Conservation (phyloP, 345 rosid genomes). For the Acer saccharum region DNA sequence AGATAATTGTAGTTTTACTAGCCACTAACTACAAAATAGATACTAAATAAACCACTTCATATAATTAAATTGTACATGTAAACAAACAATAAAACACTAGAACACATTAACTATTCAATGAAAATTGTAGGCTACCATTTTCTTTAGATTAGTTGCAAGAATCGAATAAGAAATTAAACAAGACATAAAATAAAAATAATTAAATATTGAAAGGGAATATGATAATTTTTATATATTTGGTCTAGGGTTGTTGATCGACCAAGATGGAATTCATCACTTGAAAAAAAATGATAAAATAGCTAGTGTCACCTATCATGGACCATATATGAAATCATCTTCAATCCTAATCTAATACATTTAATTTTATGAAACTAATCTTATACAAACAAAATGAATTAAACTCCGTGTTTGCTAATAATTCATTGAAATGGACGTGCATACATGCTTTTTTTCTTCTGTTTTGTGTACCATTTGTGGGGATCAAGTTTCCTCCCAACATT, state of each 20-base stretch:
- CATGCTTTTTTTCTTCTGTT: too few relatives aligned
- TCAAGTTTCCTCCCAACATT: too few relatives aligned
- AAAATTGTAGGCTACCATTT: slow-evolving; percentile 6
- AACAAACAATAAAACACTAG: neutral
- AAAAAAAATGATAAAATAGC: neutral
- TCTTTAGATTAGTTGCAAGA: neutral
- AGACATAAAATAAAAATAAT: neutral
- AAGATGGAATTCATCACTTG: slow-evolving; percentile 17
- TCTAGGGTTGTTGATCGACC: slow-evolving; percentile 34
- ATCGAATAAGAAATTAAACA: neutral
- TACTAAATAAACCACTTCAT: too few relatives aligned
- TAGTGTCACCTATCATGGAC: slow-evolving; percentile 24
- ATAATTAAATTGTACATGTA: too few relatives aligned
- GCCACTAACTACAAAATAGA: too few relatives aligned
- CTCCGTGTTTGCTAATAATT: too few relatives aligned
- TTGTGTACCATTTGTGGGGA: too few relatives aligned
- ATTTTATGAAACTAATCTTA: neutral
- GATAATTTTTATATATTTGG: slow-evolving; percentile 10
- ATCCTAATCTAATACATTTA: neutral
- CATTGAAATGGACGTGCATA: too few relatives aligned
- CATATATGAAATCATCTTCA: slow-evolving; percentile 23
- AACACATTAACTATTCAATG: neutral
- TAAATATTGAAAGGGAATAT: neutral
- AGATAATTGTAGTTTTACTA: too few relatives aligned
- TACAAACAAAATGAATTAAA: neutral